Conservation (phyloP, 2,329 filamentous ascomycete species). For the Coniochaeta ligniaria region DNA sequence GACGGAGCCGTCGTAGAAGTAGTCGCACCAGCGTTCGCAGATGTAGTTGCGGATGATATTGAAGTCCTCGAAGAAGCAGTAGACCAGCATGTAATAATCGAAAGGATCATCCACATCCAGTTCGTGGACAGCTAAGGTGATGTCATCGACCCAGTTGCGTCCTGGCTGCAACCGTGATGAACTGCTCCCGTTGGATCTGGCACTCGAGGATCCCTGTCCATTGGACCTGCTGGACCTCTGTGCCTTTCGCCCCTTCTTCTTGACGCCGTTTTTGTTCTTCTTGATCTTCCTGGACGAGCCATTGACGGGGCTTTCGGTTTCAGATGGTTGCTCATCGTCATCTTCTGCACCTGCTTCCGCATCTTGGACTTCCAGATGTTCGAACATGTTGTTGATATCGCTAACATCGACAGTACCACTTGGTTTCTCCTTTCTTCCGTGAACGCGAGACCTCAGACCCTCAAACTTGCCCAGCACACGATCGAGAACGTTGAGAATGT, state of each 20-base stretch:
- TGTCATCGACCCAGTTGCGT: constrained; percentile 13
- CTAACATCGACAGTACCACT: constrained; percentile 5
- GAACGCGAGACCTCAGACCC: constrained; percentile 8
- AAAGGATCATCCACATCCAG: constrained; percentile 16
- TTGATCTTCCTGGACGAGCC: background rate
- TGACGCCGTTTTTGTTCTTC: constrained; percentile 3
- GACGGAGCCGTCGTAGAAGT: constrained; percentile 17
- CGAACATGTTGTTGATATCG: constrained; percentile 19
- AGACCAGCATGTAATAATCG: constrained; percentile 24
- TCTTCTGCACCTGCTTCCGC: constrained; percentile 7
- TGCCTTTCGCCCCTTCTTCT: constrained; percentile 9
- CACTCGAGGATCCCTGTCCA: constrained; percentile 8
- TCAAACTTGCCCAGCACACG: constrained; percentile 16
- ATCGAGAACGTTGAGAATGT: constrained; percentile 20
- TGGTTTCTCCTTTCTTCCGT: background rate
- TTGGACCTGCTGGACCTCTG: no score
- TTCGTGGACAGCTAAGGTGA: constrained; percentile 10
- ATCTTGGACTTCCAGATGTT: constrained; percentile 15
- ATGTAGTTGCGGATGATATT: constrained; percentile 21
- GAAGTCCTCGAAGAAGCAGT: constrained; percentile 27
- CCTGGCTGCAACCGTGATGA: background rate
- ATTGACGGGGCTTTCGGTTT: constrained; percentile 1
- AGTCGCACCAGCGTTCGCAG: constrained; percentile 23
- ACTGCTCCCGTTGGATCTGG: background rate
- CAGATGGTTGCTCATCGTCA: constrained; percentile 5